Base-by-base conservation (phyloP, 371 early-diverging fungal genomes). In the Syncephalastrum monosporum region DNA sequence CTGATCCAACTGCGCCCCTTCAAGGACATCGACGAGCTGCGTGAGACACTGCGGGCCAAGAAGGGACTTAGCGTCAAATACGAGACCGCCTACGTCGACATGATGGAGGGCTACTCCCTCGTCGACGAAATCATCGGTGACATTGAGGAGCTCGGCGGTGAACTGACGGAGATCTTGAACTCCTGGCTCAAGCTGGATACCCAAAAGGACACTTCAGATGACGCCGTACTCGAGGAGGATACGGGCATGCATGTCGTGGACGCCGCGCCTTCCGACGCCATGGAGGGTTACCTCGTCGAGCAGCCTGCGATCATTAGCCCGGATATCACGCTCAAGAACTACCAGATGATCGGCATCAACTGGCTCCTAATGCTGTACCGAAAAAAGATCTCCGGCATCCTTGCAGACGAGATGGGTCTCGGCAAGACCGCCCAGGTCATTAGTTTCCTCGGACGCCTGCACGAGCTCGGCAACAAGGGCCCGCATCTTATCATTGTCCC, bases 381-480 rank as follows among this genome's bases (percentile, higher is more conserved):
- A 27, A 88, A 89, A 56, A 71, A 81, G 0, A 82, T 91, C 0
- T 91, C 93, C 3, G 93, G 95, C 4, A 95, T 96, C 59, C 69
- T 96, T 23, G 96, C 95, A 0, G 96, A 95, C 64, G 94, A 94
- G 79, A 96, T 94, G 95, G 99, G 98, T 6, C 84, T 99, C 10
- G 99, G 99, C n/a, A 99, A 99, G 71, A 97, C 98, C 4, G 90
- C 95, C 7, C 98, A 97, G 65, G 92, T 95, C 5, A 97, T 98
- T 60, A 74, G 90, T 27, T 92, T 95, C 55, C 56, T 98, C 38
- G 88, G 87, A 13, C 76, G 82, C 14, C 75, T 93, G 13, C 61
- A 77, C 3, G 85, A 87, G 47, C 59, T 73, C 14, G 85, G 82
- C 0, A 72, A 80, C 17, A 48, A 61, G 6, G 92, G 92, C 0